Base-by-base conservation (phyloP, 768 basidiomycete genomes). In the Hygrocybe punicea region DNA sequence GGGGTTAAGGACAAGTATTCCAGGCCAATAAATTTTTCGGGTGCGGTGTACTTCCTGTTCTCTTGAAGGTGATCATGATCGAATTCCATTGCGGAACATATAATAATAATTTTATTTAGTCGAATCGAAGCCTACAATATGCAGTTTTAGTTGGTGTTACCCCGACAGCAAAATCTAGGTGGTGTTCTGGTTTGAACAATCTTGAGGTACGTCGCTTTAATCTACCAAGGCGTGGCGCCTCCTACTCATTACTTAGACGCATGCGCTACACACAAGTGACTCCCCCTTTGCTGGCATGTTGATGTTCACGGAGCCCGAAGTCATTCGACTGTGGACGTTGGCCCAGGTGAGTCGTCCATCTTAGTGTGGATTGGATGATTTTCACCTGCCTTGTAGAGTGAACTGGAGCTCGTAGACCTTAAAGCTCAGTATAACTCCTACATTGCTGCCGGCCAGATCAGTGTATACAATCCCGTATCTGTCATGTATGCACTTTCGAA, bases 21-120 rank as follows among this genome's bases (percentile, higher is more conserved):
- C 52, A 60, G 59, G 57, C 51, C 34, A 58, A 60, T 51, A 34
- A 48, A n/a, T 58, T 55, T 58, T 60, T 60, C 29, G 57, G 59
- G 59, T 48, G 58, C 40, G 58, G 55, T 37, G 46, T 56, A 48
- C 50, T 59, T 51, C 55, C 58, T 51, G 33, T 19, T 60, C 58
- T 60, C 55, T 60, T 60, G 58, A 60, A 60, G 58, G 58, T 60
- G 44, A 57, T 60, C 51, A 36, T 57, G 33, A 52, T 57, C 36
- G 42, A 58, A 58, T 58, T 58, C 37, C 52, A 54, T 58, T 46
- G 40, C 37, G 51, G 51, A 53, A 58, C 51, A 53, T 53, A 23
- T 35, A 58, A 40, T 40, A 40, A 40, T 40, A 40, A 4, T 4
- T 33, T 36, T 37, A 23, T 58, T 50, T 49, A 58, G 59, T 53